Conservation (phyloP, 768 basidiomycete genomes). For the Tylopilus plumbeoviolaceoides region DNA sequence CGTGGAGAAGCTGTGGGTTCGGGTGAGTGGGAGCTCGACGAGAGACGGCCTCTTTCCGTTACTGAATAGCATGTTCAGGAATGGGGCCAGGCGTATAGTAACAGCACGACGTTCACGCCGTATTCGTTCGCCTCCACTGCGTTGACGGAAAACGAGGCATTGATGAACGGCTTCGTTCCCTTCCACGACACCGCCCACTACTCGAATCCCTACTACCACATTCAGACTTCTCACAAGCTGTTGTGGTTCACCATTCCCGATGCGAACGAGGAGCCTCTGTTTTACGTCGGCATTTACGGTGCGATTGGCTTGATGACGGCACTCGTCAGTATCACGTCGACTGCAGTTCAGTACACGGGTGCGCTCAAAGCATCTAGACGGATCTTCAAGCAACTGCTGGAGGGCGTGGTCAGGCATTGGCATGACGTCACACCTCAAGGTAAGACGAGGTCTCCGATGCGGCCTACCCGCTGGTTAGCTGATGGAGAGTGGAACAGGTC, state of each 20-base stretch:
- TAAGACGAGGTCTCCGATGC: constrained; percentile 7
- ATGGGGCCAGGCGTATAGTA: constrained; percentile 25
- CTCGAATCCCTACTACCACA: too few species aligned
- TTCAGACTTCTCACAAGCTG: too few species aligned
- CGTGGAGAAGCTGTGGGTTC: constrained; percentile 30
- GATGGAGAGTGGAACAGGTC: constrained; percentile 39
- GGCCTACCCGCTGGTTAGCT: background rate
- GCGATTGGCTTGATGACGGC: constrained; percentile 37
- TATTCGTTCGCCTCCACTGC: constrained; percentile 18
- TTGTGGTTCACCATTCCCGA: too few species aligned
- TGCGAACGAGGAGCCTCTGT: too few species aligned
- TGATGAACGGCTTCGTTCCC: constrained; percentile 29
- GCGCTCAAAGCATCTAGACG: constrained; percentile 33
- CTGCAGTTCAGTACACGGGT: constrained; percentile 57
- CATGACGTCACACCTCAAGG: constrained; percentile 83
- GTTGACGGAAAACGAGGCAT: constrained; percentile 28
- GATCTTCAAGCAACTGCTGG: constrained; percentile 51
- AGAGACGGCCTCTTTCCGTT: background rate
- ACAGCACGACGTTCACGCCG: constrained; percentile 1
- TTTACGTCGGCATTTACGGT: too few species aligned
- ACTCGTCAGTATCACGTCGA: constrained; percentile 42
- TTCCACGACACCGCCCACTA: too few species aligned
- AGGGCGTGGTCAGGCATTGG: constrained; percentile 71
- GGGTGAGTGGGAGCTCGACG: constrained; percentile 10
- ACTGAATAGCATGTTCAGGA: background rate